Conservation (phyloP, 2,329 filamentous ascomycete species). For the Achaetomium macrosporum region DNA sequence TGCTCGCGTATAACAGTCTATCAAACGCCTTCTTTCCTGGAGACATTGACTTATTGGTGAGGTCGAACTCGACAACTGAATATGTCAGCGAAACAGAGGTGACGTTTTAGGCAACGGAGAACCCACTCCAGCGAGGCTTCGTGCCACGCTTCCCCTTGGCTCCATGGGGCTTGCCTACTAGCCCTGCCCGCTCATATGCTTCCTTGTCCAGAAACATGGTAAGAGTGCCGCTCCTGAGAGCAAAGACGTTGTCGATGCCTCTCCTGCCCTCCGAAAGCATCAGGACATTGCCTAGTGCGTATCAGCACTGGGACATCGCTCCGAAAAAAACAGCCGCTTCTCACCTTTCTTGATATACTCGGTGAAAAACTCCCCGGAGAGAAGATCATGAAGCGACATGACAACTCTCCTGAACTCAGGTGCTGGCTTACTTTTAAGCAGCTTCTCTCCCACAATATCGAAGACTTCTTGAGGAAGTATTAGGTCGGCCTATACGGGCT, state of each 20-base stretch:
- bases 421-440: constrained; percentile 35
- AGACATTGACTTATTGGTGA: constrained; percentile 69
- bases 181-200: constrained; percentile 74
- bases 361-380: constrained; percentile 74
- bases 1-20: constrained; percentile 69
- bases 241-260: constrained; percentile 66
- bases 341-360: constrained; percentile 74
- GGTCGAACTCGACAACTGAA: constrained; percentile 68
- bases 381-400: constrained; percentile 65
- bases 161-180: constrained; percentile 65
- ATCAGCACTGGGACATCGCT: neutral
- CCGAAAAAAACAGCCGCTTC: neutral
- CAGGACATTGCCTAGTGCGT: constrained; percentile 59
- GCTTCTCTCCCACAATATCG: constrained; percentile 45
- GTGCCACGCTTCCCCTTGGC: constrained; percentile 51
- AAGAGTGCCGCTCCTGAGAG: constrained; percentile 63
- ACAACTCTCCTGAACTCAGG: constrained; percentile 61
- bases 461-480: constrained; percentile 63
- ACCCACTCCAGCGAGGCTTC: constrained; percentile 69
- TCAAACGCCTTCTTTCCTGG: constrained; percentile 81
- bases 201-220: constrained; percentile 74
- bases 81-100: constrained; percentile 25
- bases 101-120: neutral
- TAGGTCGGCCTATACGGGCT: constrained; percentile 53
- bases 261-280: constrained; percentile 77